These are phyloP conservation scores for Trichocomaceae sp. DNA, from an alignment of 2,329 filamentous ascomycete species.

Conservation along the genomic window DNA sequence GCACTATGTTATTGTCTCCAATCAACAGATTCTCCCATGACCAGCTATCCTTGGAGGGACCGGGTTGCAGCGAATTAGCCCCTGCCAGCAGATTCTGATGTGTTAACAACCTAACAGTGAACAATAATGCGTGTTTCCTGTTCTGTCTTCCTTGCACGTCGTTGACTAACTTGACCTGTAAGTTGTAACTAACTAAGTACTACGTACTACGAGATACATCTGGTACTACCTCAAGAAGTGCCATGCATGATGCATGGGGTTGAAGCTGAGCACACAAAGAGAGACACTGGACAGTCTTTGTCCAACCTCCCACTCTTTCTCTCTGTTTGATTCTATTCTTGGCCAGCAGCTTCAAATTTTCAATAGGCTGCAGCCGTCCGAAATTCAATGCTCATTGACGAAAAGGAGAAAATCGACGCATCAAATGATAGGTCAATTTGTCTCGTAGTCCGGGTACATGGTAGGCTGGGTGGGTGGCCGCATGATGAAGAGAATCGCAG, in stretches of 20 bases:
- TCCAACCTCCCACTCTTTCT: too few relatives aligned
- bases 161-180: too few relatives aligned
- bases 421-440: not conserved
- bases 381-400: not conserved
- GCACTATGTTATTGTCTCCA: too few relatives aligned
- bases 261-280: not conserved
- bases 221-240: not conserved
- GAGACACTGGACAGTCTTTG: not conserved
- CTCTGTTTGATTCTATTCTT: not conserved
- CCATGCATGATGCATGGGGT: too few relatives aligned
- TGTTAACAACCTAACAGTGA: too few relatives aligned
- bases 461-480: not conserved
- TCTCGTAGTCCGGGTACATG: not conserved
- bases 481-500: not conserved
- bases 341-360: not conserved
- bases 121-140: too few relatives aligned
- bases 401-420: not conserved
- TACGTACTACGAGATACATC: too few relatives aligned
- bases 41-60: too few relatives aligned
- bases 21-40: too few relatives aligned
- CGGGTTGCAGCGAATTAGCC: not conserved
- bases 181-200: too few relatives aligned
- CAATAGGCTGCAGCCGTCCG: not conserved
- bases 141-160: too few relatives aligned
- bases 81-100: conserved; percentile 6